These are phyloP conservation scores for Diaporthe australafricana DNA, from an alignment of 2,329 filamentous ascomycete genomes.

Conservation along the genomic window DNA sequence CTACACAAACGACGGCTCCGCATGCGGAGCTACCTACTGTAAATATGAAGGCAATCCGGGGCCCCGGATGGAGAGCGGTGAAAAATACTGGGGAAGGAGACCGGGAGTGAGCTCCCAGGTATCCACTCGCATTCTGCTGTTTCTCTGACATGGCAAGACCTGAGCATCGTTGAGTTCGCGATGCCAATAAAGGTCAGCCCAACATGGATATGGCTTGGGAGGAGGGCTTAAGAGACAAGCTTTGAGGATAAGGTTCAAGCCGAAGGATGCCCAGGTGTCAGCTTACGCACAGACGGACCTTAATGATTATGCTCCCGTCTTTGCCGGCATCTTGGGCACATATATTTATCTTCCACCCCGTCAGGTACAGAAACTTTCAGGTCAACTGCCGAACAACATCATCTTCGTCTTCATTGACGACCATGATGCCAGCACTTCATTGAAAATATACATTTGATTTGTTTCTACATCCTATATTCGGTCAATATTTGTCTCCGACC, in stretches of 20 bases:
- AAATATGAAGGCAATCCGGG: constrained; percentile 1
- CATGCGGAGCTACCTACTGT: not conserved
- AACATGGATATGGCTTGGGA: no score
- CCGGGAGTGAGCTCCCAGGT: no score
- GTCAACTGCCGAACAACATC: not conserved
- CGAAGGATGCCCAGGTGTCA: not conserved
- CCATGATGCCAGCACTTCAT: not conserved
- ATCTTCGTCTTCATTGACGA: not conserved
- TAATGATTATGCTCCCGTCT: no score
- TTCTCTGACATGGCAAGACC: not conserved
- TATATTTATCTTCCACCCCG: not conserved
- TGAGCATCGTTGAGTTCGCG: no score
- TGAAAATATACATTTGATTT: not conserved
- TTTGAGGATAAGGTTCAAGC: constrained; percentile 10
- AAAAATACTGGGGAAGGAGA: not conserved
- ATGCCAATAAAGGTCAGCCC: not conserved
- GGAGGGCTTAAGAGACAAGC: not conserved
- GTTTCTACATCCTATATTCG: not conserved
- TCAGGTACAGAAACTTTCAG: not conserved
- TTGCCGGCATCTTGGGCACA: not conserved
- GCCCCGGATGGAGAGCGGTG: not conserved
- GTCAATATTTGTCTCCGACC: not conserved
- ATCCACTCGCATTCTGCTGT: not conserved
- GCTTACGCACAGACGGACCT: not conserved
- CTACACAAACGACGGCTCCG: constrained; percentile 2